Conservation (phyloP, 495 filamentous ascomycete species). For the Penicillium coffeae region DNA sequence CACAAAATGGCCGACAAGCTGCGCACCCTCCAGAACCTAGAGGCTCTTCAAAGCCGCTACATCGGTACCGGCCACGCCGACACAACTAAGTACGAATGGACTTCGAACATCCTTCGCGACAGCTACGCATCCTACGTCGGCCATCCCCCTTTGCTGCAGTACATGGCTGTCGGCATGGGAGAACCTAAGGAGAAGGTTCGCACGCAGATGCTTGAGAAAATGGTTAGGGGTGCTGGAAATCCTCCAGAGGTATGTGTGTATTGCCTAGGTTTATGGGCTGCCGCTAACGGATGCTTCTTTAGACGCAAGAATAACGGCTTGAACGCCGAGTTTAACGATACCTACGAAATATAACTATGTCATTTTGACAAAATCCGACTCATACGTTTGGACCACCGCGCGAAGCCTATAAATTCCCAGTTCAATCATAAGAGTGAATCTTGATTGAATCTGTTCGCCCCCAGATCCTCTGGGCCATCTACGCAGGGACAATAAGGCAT, state of each 20-base stretch:
- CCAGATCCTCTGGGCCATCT: too few species aligned
- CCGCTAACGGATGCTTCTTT: slow-evolving; percentile 10
- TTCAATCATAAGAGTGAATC: too few species aligned
- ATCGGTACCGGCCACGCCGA: slow-evolving; percentile 97
- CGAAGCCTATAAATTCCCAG: too few species aligned
- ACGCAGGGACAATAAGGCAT: too few species aligned
- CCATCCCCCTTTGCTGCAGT: slow-evolving; percentile 83
- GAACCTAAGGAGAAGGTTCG: slow-evolving; percentile 77
- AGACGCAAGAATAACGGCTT: slow-evolving; percentile 24
- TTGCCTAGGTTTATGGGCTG: not conserved
- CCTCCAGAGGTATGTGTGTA: slow-evolving; percentile 58
- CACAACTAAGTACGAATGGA: slow-evolving; percentile 95
- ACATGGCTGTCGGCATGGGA: slow-evolving; percentile 85
- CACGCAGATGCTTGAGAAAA: slow-evolving; percentile 78
- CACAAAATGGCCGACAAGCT: slow-evolving; percentile 85
- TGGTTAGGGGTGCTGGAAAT: slow-evolving; percentile 86
- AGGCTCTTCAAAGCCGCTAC: slow-evolving; percentile 89
- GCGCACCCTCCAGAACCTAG: slow-evolving; percentile 93
- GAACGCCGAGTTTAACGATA: not conserved
- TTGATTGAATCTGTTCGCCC: too few species aligned
- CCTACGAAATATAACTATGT: not conserved
- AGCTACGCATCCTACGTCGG: slow-evolving; percentile 80
- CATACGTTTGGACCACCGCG: not conserved
- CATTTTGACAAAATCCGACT: not conserved
- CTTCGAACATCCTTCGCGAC: slow-evolving; percentile 84